Conservation (phyloP, 108 stramenopile species). For the Pseudonitzschia multistriata region DNA sequence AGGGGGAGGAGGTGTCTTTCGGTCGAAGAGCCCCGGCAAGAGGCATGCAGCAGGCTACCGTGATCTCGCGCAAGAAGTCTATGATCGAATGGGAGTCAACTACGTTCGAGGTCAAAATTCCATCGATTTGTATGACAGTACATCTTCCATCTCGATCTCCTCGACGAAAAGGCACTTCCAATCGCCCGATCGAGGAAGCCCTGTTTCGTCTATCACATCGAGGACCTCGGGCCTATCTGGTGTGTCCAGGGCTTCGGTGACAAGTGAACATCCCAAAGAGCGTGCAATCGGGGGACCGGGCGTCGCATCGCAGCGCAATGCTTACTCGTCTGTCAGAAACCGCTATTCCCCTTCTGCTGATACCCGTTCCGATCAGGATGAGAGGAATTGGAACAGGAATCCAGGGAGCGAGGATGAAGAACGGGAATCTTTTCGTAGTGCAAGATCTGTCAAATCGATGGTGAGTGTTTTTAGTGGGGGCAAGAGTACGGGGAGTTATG, state of each 20-base stretch:
- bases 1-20: neutral
- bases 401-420: neutral
- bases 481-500: neutral
- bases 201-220: neutral
- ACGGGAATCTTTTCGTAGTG: neutral
- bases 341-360: neutral
- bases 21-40: slow-evolving; percentile 5
- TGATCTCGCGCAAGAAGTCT: slow-evolving; percentile 51
- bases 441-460: slow-evolving; percentile 3
- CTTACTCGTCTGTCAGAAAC: too few species aligned
- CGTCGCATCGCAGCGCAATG: too few species aligned
- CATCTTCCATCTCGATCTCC: neutral
- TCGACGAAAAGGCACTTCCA: neutral
- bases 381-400: neutral
- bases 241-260: neutral
- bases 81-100: slow-evolving; percentile 52
- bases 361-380: neutral
- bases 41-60: slow-evolving; percentile 16
- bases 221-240: too few species aligned
- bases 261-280: neutral
- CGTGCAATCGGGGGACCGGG: neutral
- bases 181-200: neutral
- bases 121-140: slow-evolving; percentile 15
- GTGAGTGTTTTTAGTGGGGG: slow-evolving; percentile 1
- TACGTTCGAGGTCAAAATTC: slow-evolving; percentile 28